Evolutionary conservation across 2,329 filamentous ascomycete species (phyloP).

Genomic region (Monosporascus sp.): DNA sequence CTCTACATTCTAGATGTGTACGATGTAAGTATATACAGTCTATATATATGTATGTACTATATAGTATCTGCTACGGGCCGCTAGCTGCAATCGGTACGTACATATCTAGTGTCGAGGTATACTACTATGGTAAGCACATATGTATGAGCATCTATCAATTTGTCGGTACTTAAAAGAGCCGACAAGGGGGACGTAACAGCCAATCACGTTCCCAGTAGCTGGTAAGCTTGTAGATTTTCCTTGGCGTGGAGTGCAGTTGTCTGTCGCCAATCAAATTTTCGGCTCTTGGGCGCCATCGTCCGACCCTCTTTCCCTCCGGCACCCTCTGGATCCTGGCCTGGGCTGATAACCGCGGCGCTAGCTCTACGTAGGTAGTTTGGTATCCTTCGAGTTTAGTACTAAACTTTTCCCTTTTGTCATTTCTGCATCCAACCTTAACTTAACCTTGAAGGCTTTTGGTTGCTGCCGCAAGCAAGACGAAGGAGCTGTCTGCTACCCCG

Average conservation of each 20-base stretch:
- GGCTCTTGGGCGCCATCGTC: background rate
- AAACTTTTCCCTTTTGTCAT: no score
- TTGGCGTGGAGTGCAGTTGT: background rate
- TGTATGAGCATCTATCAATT: no score
- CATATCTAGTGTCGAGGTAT: background rate
- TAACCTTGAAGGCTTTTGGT: no score
- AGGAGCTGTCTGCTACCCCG: slow-evolving; percentile 43
- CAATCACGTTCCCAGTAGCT: background rate
- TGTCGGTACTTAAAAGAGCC: background rate
- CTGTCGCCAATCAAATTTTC: background rate
- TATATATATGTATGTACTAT: background rate
- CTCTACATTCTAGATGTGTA: background rate
- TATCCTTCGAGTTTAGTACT: no score
- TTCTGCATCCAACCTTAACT: no score
- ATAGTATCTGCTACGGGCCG: background rate
- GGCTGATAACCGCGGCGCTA: no score
- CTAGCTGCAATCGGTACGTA: background rate
- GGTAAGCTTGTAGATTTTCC: background rate
- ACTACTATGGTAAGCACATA: no score
- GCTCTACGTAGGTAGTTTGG: no score
- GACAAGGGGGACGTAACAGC: background rate
- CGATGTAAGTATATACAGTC: background rate
- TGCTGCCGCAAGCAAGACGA: slow-evolving; percentile 34
- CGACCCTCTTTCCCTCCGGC: background rate
- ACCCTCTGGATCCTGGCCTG: no score